Base-by-base conservation (phyloP, 805 yeast species). In the Brettanomyces anomalus region DNA sequence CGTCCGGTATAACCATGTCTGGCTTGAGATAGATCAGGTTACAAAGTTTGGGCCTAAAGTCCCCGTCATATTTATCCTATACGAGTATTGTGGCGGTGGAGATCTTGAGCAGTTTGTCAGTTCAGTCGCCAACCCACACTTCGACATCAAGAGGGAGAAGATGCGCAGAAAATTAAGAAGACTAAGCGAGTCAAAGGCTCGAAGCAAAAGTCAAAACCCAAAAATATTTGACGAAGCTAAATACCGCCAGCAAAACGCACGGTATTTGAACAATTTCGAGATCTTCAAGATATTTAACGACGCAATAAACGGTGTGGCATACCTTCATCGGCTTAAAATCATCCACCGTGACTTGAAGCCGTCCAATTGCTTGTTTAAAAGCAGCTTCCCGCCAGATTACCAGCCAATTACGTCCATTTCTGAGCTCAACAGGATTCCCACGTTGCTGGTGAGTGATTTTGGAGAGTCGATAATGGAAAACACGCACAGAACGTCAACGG, bases 261-360 rank as follows among this genome's bases (percentile, higher is more conserved):
- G 64, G 30, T 55, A 51, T 5, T 62, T 86, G 6, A 65, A 69
- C 14, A 70, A 75, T 20, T 61, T 65, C 37, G 94, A 86, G 52
- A 79, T 86, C n/a, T 67, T 77, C 54, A 71, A 77, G 39, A 77
- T 85, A 42, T 76, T 85, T 52, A 66, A 58, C 37, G 94, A 86
- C 56, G 74, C 86, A 1, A 72, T 77, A 0, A 66, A 68, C 30
- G 96, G 95, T 0, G 79, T 88, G 11, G 62, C 70, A 35, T 83
- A 83, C 55, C 65, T 88, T 43, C 96, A 88, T 56, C 64, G 67
- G 7, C 74, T 77, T 44, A 86, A 87, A 24, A 78, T 87, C 26
- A 73, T 88, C n/a, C 96, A 88, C 55, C 69, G 96, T 26, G 96
- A 88, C 58, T 66, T 88, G 47, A 88, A 88, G 53, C 96, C 96